Evolutionary conservation across 139 green algal genomes (phyloP), one percentile per base, ranked within the genome.

Genomic region (Astrephomene gubernaculifera): DNA sequence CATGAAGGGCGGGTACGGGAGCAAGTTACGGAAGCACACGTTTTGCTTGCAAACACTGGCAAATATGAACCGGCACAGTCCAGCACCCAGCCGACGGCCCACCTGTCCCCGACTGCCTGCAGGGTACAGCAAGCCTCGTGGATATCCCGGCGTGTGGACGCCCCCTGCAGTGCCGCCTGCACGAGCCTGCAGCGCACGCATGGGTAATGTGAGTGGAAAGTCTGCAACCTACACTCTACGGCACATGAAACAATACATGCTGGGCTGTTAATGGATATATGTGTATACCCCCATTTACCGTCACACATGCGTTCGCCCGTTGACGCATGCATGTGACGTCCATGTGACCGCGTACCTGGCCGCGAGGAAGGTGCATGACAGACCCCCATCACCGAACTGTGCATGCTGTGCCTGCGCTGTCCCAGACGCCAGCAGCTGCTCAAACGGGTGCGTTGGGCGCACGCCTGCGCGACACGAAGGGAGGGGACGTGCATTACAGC

Each of bases 401-500:
- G 61, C 73, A 25, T 73, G 41, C 65, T 88, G 83, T 12, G 83
- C 45, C n/a, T 44, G n/a, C n/a, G 83, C 83, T 41, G 83, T 83
- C 19, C 64, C 41, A 41, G 63, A 29, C 3, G 52, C n/a, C 4
- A 88, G 74, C 52, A 88, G 65, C 53, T 78, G 74, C 29, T 17
- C 29, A 8, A 88, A 35, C 12, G 52, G 2, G 12, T 60, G 39
- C 1, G 7, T 36, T 27, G 33, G 4, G 0, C 38, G 65, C 2
- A 88, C 41, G 36, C 83, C 73, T 88, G 52, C 24, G 54, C 12
- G 57, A 19, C 9, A 36, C 44, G 49, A 57, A 12, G 17, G 49
- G 49, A 57, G 17, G 49, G 17, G 49, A 17, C 14, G 49, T 57
- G 49, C 14, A 12, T 57, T 57, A 57, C 17, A 17, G 49, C 12